Percentiles rank a stretch among this genome's conserved stretches.
phyloP scores from a whole-genome alignment of 1,139 yeast genomes.

The Suhomyces bokatorum region DNA sequence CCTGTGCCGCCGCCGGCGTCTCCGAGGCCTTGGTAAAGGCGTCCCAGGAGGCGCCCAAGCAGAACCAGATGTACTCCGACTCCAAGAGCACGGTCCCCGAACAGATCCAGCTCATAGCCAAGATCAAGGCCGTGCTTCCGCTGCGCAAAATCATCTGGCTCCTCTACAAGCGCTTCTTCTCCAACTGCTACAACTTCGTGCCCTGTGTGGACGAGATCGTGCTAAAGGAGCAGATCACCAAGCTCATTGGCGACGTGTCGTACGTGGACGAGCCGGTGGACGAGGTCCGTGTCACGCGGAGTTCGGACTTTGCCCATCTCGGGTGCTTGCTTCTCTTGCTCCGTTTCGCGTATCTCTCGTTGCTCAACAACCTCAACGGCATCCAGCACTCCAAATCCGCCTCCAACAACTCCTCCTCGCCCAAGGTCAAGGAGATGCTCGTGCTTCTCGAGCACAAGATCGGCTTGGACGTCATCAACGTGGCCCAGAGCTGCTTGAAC shows the following conservation, averaged over 20 bases:
- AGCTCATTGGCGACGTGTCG: conserved; percentile 21
- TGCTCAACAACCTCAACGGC: conserved; percentile 27
- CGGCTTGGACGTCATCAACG: conserved; percentile 31
- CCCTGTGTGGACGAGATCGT: conserved; percentile 52
- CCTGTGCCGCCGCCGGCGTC: too few relatives aligned
- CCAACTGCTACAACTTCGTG: conserved; percentile 46
- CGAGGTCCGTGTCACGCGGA: conserved; percentile 20
- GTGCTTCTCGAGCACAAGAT: conserved; percentile 35
- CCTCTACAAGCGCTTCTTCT: conserved; percentile 40
- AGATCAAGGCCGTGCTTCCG: conserved; percentile 35
- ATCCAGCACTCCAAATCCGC: conserved; percentile 31
- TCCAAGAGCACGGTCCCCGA: conserved; percentile 15
- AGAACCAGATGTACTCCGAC: not conserved
- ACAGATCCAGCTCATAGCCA: conserved; percentile 23
- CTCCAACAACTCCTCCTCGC: conserved; percentile 23
- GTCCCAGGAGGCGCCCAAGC: not conserved
- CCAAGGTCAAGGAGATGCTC: conserved; percentile 22
- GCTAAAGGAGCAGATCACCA: conserved; percentile 24
- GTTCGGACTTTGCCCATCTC: conserved; percentile 26
- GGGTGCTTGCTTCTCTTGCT: conserved; percentile 27
- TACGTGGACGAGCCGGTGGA: conserved; percentile 17
- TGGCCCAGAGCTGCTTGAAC: conserved; percentile 39
- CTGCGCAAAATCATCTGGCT: conserved; percentile 38
- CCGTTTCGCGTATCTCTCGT: conserved; percentile 25
- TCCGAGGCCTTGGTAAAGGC: too few relatives aligned